Conservation (phyloP, 2,329 filamentous ascomycete species). For the Incumbomyces delicatus region DNA sequence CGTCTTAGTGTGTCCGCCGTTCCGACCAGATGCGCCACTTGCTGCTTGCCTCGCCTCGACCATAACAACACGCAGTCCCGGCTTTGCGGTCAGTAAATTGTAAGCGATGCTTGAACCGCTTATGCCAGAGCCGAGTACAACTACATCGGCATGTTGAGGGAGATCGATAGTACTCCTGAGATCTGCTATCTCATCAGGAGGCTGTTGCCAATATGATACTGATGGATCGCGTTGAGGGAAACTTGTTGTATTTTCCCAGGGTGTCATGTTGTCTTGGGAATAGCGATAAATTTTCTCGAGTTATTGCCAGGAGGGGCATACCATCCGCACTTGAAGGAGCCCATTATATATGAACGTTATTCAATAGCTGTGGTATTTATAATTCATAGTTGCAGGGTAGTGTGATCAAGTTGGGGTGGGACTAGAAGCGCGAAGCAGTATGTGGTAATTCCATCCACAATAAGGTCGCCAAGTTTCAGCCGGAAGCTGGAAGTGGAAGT, state of each 20-base stretch:
- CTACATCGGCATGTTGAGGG: conserved; percentile 22
- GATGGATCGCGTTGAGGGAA: conserved; percentile 30
- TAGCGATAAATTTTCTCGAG: not conserved
- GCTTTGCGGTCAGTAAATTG: conserved; percentile 23
- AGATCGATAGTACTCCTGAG: conserved; percentile 17
- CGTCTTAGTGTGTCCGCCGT: conserved; percentile 41
- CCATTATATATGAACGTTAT: too few species aligned
- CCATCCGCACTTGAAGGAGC: not conserved
- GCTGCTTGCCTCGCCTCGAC: conserved; percentile 29
- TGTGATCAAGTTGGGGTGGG: too few species aligned
- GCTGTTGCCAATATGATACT: conserved; percentile 26
- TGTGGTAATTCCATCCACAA: too few species aligned
- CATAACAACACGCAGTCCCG: conserved; percentile 23
- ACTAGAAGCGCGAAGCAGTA: too few species aligned
- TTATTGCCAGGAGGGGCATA: not conserved
- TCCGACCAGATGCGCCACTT: conserved; percentile 30
- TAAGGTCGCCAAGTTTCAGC: too few species aligned
- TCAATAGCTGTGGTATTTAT: too few species aligned
- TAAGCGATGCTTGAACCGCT: conserved; percentile 26
- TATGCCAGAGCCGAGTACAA: conserved; percentile 30
- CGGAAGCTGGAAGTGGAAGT: too few species aligned
- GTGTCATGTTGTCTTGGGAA: conserved; percentile 12
- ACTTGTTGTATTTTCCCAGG: conserved; percentile 18
- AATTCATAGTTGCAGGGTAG: too few species aligned
- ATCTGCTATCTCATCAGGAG: conserved; percentile 21